Evolutionary conservation across 495 filamentous ascomycete species (phyloP).

Genomic region (Penicillium bialowiezense): DNA sequence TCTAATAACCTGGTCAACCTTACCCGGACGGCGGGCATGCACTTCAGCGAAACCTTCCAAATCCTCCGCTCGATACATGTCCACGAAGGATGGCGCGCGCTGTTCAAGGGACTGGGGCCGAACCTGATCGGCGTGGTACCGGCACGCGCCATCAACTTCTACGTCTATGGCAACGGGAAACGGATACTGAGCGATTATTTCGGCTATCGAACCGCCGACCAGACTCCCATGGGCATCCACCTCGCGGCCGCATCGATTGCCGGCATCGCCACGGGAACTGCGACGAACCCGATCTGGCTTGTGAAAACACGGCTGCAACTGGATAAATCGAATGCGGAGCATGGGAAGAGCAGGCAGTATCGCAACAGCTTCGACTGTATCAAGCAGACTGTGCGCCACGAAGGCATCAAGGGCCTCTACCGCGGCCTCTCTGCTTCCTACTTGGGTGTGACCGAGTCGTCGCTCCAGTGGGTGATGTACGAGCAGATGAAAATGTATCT

Average conservation of each 20-base stretch:
- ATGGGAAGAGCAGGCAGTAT: slow-evolving; percentile 46
- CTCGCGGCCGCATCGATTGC: slow-evolving; percentile 49
- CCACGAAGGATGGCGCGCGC: slow-evolving; percentile 53
- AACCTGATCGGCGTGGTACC: slow-evolving; percentile 58
- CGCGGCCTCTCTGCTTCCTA: slow-evolving; percentile 54
- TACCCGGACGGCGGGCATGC: slow-evolving; percentile 43
- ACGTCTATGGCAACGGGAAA: slow-evolving; percentile 58
- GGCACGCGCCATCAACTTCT: slow-evolving; percentile 58
- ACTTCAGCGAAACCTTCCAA: slow-evolving; percentile 56
- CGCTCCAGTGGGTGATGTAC: slow-evolving; percentile 58
- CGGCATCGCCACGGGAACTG: slow-evolving; percentile 57
- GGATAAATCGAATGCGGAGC: slow-evolving; percentile 47
- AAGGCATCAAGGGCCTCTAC: slow-evolving; percentile 54
- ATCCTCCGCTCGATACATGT: slow-evolving; percentile 53
- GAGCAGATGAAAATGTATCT: slow-evolving; percentile 55
- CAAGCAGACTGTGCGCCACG: slow-evolving; percentile 49
- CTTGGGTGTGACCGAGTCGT: slow-evolving; percentile 54
- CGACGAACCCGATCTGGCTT: slow-evolving; percentile 60
- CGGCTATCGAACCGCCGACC: slow-evolving; percentile 38
- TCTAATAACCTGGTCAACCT: slow-evolving; percentile 44
- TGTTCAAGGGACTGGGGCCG: slow-evolving; percentile 59
- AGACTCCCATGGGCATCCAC: slow-evolving; percentile 47
- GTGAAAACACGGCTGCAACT: slow-evolving; percentile 59
- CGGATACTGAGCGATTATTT: slow-evolving; percentile 45
- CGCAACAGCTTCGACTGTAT: slow-evolving; percentile 55